Percentiles rank a stretch among this genome's conserved stretches.
phyloP scores from a whole-genome alignment of 768 basidiomycete species.

The Lactarius tabidus region DNA sequence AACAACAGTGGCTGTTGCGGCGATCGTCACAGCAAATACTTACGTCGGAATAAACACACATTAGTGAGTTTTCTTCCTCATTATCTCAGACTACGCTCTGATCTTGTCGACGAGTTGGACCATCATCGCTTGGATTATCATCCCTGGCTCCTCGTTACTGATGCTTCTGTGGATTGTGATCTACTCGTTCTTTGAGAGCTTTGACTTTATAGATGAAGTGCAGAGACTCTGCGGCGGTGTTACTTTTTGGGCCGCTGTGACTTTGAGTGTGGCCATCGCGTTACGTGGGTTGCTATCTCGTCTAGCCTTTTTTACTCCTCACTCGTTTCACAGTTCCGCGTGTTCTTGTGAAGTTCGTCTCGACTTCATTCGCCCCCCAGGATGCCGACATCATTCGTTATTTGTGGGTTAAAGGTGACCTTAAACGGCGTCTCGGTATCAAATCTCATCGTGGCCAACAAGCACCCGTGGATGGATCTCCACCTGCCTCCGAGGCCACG shows the following conservation, averaged over 20 bases:
- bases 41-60: slow-evolving; percentile 88
- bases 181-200: slow-evolving; percentile 76
- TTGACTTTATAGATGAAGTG: slow-evolving; percentile 71
- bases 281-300: slow-evolving; percentile 49
- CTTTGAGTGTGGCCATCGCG: slow-evolving; percentile 65
- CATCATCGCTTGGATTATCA: slow-evolving; percentile 76
- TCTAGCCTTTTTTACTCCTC: neutral
- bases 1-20: slow-evolving; percentile 83
- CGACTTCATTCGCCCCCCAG: slow-evolving; percentile 66
- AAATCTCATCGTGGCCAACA: slow-evolving; percentile 47
- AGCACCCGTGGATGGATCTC: neutral
- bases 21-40: slow-evolving; percentile 83
- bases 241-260: slow-evolving; percentile 78
- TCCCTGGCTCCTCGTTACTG: slow-evolving; percentile 73
- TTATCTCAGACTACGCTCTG: slow-evolving; percentile 8
- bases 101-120: slow-evolving; percentile 56
- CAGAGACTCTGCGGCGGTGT: slow-evolving; percentile 70
- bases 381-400: slow-evolving; percentile 93
- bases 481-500: slow-evolving; percentile 50
- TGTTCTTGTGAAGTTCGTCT: slow-evolving; percentile 70
- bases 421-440: slow-evolving; percentile 78
- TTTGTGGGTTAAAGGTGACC: slow-evolving; percentile 80
- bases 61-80: slow-evolving; percentile 57
- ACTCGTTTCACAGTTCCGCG: slow-evolving; percentile 60
- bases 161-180: slow-evolving; percentile 86